Conservation (phyloP, 192 early-diverging fungal genomes). For the Tieghemiomyces parasiticus region DNA sequence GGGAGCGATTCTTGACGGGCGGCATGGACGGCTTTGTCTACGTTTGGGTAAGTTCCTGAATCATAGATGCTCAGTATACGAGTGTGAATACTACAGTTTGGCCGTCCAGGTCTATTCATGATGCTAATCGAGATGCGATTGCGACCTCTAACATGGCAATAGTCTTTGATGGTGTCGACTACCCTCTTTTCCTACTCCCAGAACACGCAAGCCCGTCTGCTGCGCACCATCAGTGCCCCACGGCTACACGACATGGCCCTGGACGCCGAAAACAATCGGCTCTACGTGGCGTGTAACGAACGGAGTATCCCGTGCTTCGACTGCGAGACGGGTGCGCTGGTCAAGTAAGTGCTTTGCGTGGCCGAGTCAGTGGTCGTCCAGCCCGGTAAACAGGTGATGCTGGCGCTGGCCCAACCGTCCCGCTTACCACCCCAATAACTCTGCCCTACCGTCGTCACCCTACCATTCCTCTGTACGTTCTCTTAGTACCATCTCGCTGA, state of each 20-base stretch:
- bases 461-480: too few relatives aligned
- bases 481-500: not conserved
- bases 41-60: conserved; percentile 43
- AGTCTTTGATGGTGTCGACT: too few relatives aligned
- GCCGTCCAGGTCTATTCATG: too few relatives aligned
- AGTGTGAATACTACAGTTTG: conserved; percentile 26
- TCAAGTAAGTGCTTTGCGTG: too few relatives aligned
- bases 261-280: conserved; percentile 17
- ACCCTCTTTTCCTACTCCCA: too few relatives aligned
- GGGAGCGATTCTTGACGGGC: conserved; percentile 70
- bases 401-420: too few relatives aligned
- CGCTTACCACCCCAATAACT: too few relatives aligned
- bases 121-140: too few relatives aligned
- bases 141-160: too few relatives aligned
- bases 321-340: conserved; percentile 18
- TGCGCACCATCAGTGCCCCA: conserved; percentile 24
- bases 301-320: conserved; percentile 24
- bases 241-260: conserved; percentile 30
- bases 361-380: too few relatives aligned
- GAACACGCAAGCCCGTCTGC: conserved; percentile 18
- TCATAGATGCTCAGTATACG: not conserved
- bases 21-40: conserved; percentile 60
- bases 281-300: conserved; percentile 29
- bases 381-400: too few relatives aligned
- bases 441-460: too few relatives aligned